Conservation (phyloP, 202 grass and related monocot genomes). For the Hordeum pubiflorum region DNA sequence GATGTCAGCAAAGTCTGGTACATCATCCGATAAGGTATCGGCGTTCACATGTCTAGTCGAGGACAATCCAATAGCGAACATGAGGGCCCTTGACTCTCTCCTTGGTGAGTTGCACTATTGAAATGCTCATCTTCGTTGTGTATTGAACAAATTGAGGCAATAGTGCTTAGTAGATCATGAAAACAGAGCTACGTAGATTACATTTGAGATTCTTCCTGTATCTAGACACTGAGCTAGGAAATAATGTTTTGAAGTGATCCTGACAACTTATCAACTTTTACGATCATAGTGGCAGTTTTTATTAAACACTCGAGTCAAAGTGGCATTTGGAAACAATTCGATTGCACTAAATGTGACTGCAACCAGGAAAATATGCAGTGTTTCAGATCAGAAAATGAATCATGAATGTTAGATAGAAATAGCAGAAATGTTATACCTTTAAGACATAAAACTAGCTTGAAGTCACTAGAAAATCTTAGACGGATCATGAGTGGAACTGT, state of each 20-base stretch:
- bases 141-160: neutral
- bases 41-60: constrained; percentile 86
- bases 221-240: neutral
- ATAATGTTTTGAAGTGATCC: neutral
- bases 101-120: constrained; percentile 57
- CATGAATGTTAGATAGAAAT: neutral
- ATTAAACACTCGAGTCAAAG: neutral
- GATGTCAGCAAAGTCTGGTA: constrained; percentile 70
- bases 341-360: neutral
- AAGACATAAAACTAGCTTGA: neutral
- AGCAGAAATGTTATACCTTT: neutral
- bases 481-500: neutral
- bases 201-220: neutral
- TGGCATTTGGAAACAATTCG: neutral
- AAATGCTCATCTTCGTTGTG: neutral
- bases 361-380: neutral
- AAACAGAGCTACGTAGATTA: neutral
- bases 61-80: constrained; percentile 89
- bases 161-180: neutral
- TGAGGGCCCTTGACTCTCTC: constrained; percentile 76
- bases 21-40: constrained; percentile 81
- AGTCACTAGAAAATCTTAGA: neutral
- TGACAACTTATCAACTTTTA: constrained; percentile 5
- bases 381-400: neutral
- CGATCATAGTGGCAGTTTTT: neutral